A percentile compares a stretch with the other conserved stretches of the same genome.
Evolutionary conservation across 2,329 filamentous ascomycete species (phyloP).

Genomic region (Teratosphaeria pseudoeucalypti): DNA sequence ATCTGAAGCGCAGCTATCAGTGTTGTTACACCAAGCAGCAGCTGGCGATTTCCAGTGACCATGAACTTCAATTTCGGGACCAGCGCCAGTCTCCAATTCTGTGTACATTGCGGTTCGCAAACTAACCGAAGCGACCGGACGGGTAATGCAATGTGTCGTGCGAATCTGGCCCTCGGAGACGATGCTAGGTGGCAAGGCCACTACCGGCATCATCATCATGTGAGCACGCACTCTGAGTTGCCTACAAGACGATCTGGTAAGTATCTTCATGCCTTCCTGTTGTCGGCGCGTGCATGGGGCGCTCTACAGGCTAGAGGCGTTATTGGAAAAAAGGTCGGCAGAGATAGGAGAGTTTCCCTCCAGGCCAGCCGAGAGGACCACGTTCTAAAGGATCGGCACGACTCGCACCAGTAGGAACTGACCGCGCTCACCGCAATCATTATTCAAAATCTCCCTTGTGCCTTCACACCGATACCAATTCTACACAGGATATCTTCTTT

Average conservation of each 20-base stretch:
- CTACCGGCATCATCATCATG: background rate
- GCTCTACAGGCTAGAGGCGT: background rate
- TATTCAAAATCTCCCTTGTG: background rate
- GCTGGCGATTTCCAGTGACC: background rate
- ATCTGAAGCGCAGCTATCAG: background rate
- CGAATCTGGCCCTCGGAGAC: background rate
- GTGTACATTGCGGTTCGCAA: too few relatives aligned
- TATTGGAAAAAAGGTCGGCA: background rate
- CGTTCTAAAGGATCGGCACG: background rate
- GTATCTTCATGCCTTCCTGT: too few relatives aligned
- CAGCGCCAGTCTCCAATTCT: too few relatives aligned
- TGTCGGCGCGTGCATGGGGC: background rate
- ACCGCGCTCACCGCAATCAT: background rate
- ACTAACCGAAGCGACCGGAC: background rate
- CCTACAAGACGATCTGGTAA: background rate
- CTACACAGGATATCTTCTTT: background rate
- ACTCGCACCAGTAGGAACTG: background rate
- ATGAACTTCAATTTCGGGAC: too few relatives aligned
- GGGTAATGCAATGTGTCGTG: background rate
- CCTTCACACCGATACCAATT: background rate
- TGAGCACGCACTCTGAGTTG: background rate
- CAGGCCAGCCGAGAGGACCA: background rate
- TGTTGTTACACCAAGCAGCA: background rate
- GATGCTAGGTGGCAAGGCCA: background rate
- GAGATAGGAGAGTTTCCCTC: background rate